Base-by-base conservation (phyloP, 1,139 yeast genomes). In the Hyphopichia buzzinii region DNA sequence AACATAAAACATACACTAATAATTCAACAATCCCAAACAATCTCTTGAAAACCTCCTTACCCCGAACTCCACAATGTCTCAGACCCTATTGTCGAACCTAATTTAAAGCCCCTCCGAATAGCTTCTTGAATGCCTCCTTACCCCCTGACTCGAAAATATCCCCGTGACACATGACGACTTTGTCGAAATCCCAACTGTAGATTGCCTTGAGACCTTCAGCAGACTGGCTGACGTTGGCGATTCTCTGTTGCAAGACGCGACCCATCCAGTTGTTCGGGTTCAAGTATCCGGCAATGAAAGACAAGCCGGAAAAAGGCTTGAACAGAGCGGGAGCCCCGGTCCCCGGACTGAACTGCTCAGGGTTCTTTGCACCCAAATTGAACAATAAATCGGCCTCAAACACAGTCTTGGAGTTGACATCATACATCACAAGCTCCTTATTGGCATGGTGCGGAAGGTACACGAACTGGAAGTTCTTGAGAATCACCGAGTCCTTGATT, bases 101-200 rank as follows among this genome's bases (percentile, higher is more conserved):
- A n/a, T n/a, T n/a, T 29, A 29, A 29, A 12, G 22, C 31, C 8
- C 17, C 12, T 7, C 4, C 25, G 30, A 46, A 49, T 4, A 39
- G 29, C 24, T 17, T 34, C 31, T 52, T 51, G 47, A 59, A 64
- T 7, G 50, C 54, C 17, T 52, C 49, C 41, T 65, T 65, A n/a
- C 72, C 79, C 35, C 66, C 59, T 3, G 52, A 50, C 12, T 74
- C 77, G 38, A 79, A 56, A 12, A 77, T 63, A 38, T 73, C 74
- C 6, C 86, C 87, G 49, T 81, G 87, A 43, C 82, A 75, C 50
- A 74, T 64, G 24, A 81, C 71, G 38, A 79, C 62, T 15, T 63
- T 59, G 16, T 72, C 67, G 42, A 79, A 73, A 32, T 72, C 72
- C 79, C 78, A 73, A 10, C 46, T 37, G 35, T 56, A 44, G 32